Conservation (phyloP, 2,329 filamentous ascomycete species). For the Diaporthe ampelina region DNA sequence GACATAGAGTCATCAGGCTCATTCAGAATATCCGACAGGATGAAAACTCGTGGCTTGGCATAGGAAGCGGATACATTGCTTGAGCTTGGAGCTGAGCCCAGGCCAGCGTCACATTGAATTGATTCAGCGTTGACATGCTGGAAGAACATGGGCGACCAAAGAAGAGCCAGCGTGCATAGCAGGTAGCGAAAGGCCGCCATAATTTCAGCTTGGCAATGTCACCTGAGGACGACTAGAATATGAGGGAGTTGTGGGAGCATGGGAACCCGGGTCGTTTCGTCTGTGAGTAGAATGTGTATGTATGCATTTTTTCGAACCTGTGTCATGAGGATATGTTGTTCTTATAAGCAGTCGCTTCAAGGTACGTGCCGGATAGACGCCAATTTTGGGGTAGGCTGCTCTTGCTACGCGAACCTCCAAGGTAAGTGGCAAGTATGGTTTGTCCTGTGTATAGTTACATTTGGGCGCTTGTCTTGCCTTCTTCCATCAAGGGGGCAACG, state of each 20-base stretch:
- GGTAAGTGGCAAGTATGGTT: not conserved
- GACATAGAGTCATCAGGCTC: not conserved
- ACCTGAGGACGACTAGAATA: too few relatives aligned
- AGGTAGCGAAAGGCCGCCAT: too few relatives aligned
- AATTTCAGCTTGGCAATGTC: too few relatives aligned
- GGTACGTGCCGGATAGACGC: not conserved
- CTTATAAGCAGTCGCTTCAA: not conserved
- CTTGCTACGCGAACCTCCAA: not conserved
- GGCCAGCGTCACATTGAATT: too few relatives aligned
- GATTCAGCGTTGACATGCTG: too few relatives aligned
- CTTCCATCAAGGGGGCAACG: not conserved
- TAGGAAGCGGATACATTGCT: too few relatives aligned
- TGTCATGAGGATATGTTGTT: not conserved
- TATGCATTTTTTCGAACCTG: too few relatives aligned
- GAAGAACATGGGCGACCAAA: too few relatives aligned
- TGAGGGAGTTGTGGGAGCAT: too few relatives aligned
- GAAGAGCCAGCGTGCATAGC: too few relatives aligned
- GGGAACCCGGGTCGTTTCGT: not conserved
- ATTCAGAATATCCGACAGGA: not conserved
- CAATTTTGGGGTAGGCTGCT: not conserved
- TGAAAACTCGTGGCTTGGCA: not conserved
- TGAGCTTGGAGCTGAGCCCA: too few relatives aligned
- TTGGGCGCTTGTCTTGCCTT: not conserved
- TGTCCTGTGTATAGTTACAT: not conserved
- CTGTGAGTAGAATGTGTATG: too few relatives aligned